Evolutionary conservation across 257 asterid genomes (phyloP).

Genomic region (Rubia yunnanensis): DNA sequence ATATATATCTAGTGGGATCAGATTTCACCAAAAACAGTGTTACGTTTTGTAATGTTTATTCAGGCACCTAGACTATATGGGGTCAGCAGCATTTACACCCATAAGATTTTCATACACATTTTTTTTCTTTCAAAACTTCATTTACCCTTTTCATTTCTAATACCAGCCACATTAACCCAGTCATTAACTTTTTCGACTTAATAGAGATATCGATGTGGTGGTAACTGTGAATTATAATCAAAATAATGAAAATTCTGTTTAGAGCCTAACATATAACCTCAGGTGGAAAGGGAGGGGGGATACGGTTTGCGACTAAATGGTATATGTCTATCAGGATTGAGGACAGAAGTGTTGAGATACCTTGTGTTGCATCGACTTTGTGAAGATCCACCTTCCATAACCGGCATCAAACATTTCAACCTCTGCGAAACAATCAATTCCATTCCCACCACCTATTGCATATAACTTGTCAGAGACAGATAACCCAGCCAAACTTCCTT

Average conservation of each 20-base stretch:
- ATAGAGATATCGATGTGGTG: not conserved
- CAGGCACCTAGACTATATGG: too few relatives aligned
- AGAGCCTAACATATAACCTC: not conserved
- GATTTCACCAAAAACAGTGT: not conserved
- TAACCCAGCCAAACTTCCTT: constrained; percentile 45
- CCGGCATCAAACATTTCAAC: constrained; percentile 51
- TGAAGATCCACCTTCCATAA: constrained; percentile 46
- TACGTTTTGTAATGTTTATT: not conserved
- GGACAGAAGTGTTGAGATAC: constrained; percentile 20
- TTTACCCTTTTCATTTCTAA: not conserved
- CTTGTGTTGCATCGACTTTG: constrained; percentile 55
- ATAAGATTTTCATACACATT: not conserved
- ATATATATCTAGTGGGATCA: not conserved
- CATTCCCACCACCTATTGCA: constrained; percentile 66
- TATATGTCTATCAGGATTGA: not conserved
- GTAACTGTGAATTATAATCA: not conserved
- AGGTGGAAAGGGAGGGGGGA: not conserved
- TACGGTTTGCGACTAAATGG: not conserved
- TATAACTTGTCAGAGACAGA: constrained; percentile 36
- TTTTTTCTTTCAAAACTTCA: too few relatives aligned
- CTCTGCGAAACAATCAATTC: constrained; percentile 45
- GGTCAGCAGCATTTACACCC: not conserved
- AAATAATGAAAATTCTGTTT: not conserved
- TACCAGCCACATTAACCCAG: too few relatives aligned
- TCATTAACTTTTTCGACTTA: too few relatives aligned